phyloP scores from a whole-genome alignment of 441 rosid genomes.

The Sinapis alba region DNA sequence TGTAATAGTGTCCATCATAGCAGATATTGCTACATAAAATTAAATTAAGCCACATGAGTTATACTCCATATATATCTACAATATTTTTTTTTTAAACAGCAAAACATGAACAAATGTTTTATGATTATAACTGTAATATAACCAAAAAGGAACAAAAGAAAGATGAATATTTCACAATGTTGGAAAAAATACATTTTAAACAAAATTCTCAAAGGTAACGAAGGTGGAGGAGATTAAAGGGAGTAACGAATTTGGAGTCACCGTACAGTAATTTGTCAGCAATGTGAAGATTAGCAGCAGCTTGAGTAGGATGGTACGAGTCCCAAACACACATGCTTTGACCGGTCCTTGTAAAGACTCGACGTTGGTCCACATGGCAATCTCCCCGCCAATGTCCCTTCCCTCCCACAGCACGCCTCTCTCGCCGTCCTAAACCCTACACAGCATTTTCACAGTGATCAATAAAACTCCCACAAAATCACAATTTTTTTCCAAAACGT shows the following conservation, averaged over 20 bases:
- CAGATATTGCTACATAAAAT: neutral
- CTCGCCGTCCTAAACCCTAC: constrained; percentile 76
- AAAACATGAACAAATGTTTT: neutral
- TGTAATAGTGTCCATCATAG: constrained; percentile 8
- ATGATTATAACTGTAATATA: neutral
- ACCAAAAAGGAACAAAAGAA: neutral
- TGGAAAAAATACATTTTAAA: neutral
- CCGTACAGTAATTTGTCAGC: constrained; percentile 73
- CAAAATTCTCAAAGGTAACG: constrained; percentile 43
- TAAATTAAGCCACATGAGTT: neutral
- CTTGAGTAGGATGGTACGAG: constrained; percentile 91
- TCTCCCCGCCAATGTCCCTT: constrained; percentile 79
- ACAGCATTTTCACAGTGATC: neutral
- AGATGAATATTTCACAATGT: neutral
- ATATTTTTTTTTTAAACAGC: neutral
- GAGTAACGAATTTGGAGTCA: constrained; percentile 52
- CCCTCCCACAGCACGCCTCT: constrained; percentile 83
- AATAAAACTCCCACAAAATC: neutral
- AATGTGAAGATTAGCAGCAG: constrained; percentile 60
- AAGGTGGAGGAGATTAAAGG: constrained; percentile 74
- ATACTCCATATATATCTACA: neutral
- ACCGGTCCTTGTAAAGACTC: constrained; percentile 59
- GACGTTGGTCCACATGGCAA: constrained; percentile 90
- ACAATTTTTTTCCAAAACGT: neutral
- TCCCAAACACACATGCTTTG: constrained; percentile 92